A percentile compares a stretch with the other conserved stretches of the same genome.
These are phyloP conservation scores for Tulasnella sp. DNA, from an alignment of 768 basidiomycete species.

Conservation along the genomic window DNA sequence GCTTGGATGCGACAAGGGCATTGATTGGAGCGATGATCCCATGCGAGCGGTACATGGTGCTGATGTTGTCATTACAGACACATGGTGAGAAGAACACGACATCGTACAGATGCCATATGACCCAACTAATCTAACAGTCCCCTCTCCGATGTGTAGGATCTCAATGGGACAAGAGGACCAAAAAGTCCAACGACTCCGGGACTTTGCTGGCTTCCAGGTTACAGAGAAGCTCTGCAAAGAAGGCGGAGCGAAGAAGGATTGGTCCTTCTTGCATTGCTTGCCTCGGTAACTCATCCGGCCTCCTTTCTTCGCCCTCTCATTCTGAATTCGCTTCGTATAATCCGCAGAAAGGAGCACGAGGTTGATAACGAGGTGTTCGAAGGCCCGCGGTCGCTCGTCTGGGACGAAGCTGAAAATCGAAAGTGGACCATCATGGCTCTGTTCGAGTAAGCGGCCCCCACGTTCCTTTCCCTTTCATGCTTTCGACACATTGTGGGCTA, in stretches of 20 bases:
- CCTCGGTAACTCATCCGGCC: constrained; percentile 54
- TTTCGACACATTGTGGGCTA: background rate
- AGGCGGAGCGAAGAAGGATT: constrained; percentile 73
- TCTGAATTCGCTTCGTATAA: too few species aligned
- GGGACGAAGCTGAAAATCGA: constrained; percentile 90
- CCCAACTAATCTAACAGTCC: background rate
- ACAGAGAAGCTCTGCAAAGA: constrained; percentile 75
- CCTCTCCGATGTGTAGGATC: constrained; percentile 45
- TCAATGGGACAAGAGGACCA: constrained; percentile 99
- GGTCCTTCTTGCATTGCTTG: constrained; percentile 94
- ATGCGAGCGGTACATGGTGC: constrained; percentile 79
- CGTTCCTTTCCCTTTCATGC: constrained; percentile 19
- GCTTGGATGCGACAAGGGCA: constrained; percentile 58
- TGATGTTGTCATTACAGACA: constrained; percentile 94
- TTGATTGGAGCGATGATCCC: constrained; percentile 68
- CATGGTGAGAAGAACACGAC: constrained; percentile 48
- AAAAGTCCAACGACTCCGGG: constrained; percentile 70
- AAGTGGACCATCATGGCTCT: constrained; percentile 94
- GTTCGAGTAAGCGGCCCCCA: constrained; percentile 85
- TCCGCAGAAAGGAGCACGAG: constrained; percentile 56
- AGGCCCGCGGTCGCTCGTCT: constrained; percentile 81
- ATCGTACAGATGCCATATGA: constrained; percentile 17
- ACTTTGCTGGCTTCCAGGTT: constrained; percentile 88
- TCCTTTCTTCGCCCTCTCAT: too few species aligned
- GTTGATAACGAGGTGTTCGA: constrained; percentile 98